A percentile compares a stretch with the other conserved stretches of the same genome.
Conservation (phyloP, 805 yeast genomes). For the Candida oleophila region DNA sequence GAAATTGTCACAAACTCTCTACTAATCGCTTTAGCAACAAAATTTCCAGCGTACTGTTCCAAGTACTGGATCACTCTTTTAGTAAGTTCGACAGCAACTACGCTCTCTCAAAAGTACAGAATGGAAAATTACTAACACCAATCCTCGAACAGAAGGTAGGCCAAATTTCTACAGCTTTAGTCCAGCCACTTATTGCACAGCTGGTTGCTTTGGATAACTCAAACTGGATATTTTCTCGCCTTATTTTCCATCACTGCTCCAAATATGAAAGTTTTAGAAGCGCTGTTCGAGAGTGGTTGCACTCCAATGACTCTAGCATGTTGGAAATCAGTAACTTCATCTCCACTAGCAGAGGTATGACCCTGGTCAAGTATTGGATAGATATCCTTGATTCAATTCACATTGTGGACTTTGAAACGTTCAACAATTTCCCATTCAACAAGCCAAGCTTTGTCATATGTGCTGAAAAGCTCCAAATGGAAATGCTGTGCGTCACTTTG, state of each 20-base stretch:
- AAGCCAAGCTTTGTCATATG: background rate
- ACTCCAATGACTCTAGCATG: background rate
- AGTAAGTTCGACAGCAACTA: background rate
- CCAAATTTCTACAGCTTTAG: background rate
- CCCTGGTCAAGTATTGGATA: constrained; percentile 6
- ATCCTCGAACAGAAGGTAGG: background rate
- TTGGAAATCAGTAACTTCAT: background rate
- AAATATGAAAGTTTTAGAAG: background rate
- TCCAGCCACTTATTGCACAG: background rate
- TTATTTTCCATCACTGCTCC: background rate
- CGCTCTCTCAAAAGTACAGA: background rate
- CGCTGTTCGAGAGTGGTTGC: background rate
- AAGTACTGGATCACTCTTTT: background rate
- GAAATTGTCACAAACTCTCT: background rate
- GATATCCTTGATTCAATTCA: background rate
- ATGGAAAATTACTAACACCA: background rate
- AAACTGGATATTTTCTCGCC: background rate
- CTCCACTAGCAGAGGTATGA: constrained; percentile 5
- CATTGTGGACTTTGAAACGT: background rate
- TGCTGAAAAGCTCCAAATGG: background rate
- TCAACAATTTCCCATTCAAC: background rate
- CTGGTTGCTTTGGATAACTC: background rate
- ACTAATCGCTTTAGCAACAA: background rate
- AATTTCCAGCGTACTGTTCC: background rate
- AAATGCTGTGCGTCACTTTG: background rate